Evolutionary conservation across 1,284 basidiomycete genomes (phyloP).

Genomic region (Lignosus rhinocerotis): DNA sequence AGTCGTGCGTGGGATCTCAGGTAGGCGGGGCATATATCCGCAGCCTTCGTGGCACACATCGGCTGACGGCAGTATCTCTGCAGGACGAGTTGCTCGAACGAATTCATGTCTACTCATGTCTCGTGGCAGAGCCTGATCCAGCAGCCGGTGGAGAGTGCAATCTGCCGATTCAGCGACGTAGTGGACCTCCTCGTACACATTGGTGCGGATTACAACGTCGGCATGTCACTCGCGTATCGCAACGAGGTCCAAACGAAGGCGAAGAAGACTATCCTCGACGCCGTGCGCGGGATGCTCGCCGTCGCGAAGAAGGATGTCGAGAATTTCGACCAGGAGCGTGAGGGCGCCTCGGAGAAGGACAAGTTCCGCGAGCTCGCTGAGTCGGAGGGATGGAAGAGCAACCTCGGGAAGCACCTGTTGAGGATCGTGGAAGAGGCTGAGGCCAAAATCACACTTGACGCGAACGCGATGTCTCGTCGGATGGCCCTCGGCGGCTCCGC

Average conservation of each 20-base stretch:
- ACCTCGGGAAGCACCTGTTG: conserved; percentile 1
- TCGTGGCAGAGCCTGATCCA: conserved; percentile 9
- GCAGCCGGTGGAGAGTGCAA: conserved; percentile 46
- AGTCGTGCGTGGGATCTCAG: conserved; percentile 29
- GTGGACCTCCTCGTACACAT: conserved; percentile 44
- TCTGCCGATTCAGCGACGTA: conserved; percentile 41
- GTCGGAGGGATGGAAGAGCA: conserved; percentile 19
- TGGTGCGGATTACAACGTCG: conserved; percentile 42
- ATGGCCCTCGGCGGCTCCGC: not conserved
- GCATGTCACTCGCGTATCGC: not conserved
- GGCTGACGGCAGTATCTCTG: not conserved
- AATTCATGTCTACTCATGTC: not conserved
- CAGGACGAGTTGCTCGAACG: not conserved
- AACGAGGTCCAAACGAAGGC: not conserved
- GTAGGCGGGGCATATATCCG: conserved; percentile 13
- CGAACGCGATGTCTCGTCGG: not conserved
- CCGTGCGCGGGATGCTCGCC: conserved; percentile 38
- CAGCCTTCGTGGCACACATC: not conserved
- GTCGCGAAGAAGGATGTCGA: conserved; percentile 28
- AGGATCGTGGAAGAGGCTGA: conserved; percentile 2
- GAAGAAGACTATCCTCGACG: conserved; percentile 41
- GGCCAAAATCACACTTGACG: not conserved
- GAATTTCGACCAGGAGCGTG: not conserved
- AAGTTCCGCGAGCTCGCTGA: conserved; percentile 4
- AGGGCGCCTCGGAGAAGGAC: conserved; percentile 5